A percentile compares a stretch with the other conserved stretches of the same genome.
Conservation (phyloP, 1,284 basidiomycete genomes). For the Uromyces viciae-fabae region DNA sequence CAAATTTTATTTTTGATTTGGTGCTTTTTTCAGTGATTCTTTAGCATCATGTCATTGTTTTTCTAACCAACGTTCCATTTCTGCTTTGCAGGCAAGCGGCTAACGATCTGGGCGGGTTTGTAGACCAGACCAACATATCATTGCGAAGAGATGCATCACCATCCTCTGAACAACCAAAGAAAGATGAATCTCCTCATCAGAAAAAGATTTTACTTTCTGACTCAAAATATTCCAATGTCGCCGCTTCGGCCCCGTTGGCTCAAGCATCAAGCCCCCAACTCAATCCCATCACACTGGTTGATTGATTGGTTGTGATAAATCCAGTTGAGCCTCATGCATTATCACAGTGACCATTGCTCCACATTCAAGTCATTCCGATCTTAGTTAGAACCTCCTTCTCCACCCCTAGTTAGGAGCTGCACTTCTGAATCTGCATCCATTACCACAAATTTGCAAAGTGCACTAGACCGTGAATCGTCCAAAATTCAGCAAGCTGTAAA, state of each 20-base stretch:
- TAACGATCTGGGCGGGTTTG: conserved; percentile 40
- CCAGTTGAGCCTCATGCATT: neutral
- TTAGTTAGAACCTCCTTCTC: neutral
- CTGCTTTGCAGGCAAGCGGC: conserved; percentile 38
- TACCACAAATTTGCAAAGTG: conserved; percentile 40
- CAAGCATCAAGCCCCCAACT: conserved; percentile 32
- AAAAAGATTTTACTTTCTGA: no score
- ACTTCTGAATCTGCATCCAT: conserved; percentile 4
- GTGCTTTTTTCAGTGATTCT: no score
- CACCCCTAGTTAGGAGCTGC: conserved; percentile 15
- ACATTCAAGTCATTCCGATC: neutral
- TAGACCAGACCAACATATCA: conserved; percentile 43
- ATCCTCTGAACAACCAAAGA: neutral
- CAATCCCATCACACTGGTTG: conserved; percentile 27
- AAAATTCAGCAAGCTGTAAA: neutral
- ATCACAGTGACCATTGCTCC: neutral
- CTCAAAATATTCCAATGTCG: neutral
- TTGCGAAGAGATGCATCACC: conserved; percentile 24
- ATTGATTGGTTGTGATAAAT: conserved; percentile 24
- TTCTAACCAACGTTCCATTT: no score
- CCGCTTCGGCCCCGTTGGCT: neutral
- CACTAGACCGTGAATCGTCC: conserved; percentile 35
- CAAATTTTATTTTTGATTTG: no score
- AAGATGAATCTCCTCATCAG: no score
- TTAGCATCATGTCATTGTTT: no score